Base-by-base conservation (phyloP, 2,329 filamentous ascomycete genomes). In the Ophiosphaerella herpotricha region DNA sequence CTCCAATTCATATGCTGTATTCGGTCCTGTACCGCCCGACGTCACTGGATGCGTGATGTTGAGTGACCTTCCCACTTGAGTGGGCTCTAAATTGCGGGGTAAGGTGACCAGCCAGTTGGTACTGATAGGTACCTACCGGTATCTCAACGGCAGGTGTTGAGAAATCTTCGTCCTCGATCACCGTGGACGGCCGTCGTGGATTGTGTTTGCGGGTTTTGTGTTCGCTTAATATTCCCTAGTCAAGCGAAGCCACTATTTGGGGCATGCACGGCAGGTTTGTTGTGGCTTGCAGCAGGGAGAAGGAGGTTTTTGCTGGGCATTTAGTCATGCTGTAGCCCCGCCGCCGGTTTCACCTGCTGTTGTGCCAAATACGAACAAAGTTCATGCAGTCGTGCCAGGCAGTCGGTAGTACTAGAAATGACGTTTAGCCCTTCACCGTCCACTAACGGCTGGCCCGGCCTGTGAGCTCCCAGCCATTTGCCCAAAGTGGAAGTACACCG, bases 31-130 rank as follows among this genome's bases (percentile, higher is more conserved):
- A 37, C 7, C 41, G 38, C 45, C 13, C 51, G 54, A 64, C 57
- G 56, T 63, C 58, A 65, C 48, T 46, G 47, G 4, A 33, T 34
- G 50, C 53, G 43, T 40, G 32, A 29, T 35, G 21, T 38, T 37
- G 38, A 40, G 21, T 12, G 50, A 51, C 60, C 61, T 60, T 55
- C 57, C 61, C 54, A 34, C 54, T 58, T 52, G 48, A 63, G 57
- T 39, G 43, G 39, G 43, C 26, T 14, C 23, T 57, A 54, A 41
- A 57, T 58, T 64, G 65, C 65, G 65, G 65, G 65, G 65, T 67
- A 56, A 45, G 50, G 43, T 43, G 47, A 49, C 56, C 48, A 38
- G 16, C 35, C n/a, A 33, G 34, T 37, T 46, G 54, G 52, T 45
- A 55, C 39, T 21, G 24, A 21, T 24, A 33, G 18, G 18, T 21